These are phyloP conservation scores for Fusarium marasasianum DNA, from an alignment of 2,329 filamentous ascomycete genomes.

Conservation along the genomic window DNA sequence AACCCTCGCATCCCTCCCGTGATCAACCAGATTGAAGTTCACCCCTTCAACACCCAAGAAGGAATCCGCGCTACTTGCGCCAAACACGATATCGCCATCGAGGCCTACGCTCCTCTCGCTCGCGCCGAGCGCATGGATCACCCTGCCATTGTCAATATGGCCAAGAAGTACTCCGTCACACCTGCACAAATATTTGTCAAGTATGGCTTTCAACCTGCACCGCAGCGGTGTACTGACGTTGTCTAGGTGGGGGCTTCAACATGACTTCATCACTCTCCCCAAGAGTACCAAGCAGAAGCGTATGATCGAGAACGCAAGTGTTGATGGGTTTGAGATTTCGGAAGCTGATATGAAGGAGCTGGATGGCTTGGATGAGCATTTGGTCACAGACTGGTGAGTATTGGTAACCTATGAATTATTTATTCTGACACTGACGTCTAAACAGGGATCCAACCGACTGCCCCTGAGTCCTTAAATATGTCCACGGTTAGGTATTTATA, in stretches of 20 bases:
- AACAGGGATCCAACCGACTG: too few relatives aligned
- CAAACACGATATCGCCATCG: constrained; percentile 72
- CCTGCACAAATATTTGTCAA: constrained; percentile 77
- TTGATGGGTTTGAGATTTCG: constrained; percentile 69
- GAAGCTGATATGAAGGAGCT: constrained; percentile 70
- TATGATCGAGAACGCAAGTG: constrained; percentile 71
- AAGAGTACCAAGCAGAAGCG: constrained; percentile 74
- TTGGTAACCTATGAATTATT: background rate
- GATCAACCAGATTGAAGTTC: constrained; percentile 84
- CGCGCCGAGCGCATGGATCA: constrained; percentile 76
- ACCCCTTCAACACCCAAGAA: constrained; percentile 81
- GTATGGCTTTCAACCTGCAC: constrained; percentile 38
- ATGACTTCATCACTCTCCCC: constrained; percentile 76
- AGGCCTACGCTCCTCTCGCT: constrained; percentile 83
- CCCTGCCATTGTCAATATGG: constrained; percentile 67
- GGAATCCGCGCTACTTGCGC: constrained; percentile 74
- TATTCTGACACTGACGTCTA: too few relatives aligned
- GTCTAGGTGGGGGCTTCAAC: constrained; percentile 76
- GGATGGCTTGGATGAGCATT: constrained; percentile 74
- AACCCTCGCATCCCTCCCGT: constrained; percentile 71
- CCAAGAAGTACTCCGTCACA: constrained; percentile 74
- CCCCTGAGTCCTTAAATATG: too few relatives aligned
- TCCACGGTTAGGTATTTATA: too few relatives aligned
- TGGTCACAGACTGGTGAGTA: constrained; percentile 73
- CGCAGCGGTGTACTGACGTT: constrained; percentile 5